A percentile compares a stretch with the other conserved stretches of the same genome.
Evolutionary conservation across 2,329 filamentous ascomycete species (phyloP).

Genomic region (Furcasterigmium sp.): DNA sequence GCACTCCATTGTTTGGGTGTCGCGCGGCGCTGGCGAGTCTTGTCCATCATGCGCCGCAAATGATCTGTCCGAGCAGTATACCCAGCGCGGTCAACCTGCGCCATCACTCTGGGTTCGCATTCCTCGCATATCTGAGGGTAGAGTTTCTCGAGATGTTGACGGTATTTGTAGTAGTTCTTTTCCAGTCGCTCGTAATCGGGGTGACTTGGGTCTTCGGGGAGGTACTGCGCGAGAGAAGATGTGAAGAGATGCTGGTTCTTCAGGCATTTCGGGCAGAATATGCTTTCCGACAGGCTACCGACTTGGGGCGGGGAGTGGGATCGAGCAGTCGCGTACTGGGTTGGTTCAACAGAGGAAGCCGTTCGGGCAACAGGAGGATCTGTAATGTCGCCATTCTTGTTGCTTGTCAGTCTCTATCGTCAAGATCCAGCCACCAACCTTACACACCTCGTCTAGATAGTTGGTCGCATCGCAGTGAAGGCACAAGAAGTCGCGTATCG

Average conservation of each 20-base stretch:
- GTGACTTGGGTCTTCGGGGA: slow-evolving; percentile 59
- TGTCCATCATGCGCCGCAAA: slow-evolving; percentile 68
- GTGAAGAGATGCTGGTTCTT: slow-evolving; percentile 85
- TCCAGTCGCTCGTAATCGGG: slow-evolving; percentile 66
- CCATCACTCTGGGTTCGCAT: slow-evolving; percentile 71
- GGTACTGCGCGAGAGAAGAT: slow-evolving; percentile 72
- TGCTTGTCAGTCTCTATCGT: not conserved
- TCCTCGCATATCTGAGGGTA: slow-evolving; percentile 85
- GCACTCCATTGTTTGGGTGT: slow-evolving; percentile 30
- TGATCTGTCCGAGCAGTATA: slow-evolving; percentile 85
- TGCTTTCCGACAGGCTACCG: slow-evolving; percentile 24
- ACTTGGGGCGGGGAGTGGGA: slow-evolving; percentile 26
- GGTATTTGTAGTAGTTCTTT: slow-evolving; percentile 63
- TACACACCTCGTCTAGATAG: slow-evolving; percentile 74
- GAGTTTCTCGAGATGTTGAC: slow-evolving; percentile 66
- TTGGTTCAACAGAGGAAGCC: slow-evolving; percentile 32
- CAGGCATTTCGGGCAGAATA: slow-evolving; percentile 72
- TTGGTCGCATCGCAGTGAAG: slow-evolving; percentile 79
- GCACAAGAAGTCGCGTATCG: slow-evolving; percentile 65
- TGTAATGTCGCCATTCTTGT: slow-evolving; percentile 78
- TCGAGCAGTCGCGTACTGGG: slow-evolving; percentile 43
- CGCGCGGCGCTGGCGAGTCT: slow-evolving; percentile 43
- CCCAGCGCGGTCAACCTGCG: slow-evolving; percentile 62
- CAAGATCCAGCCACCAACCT: not conserved
- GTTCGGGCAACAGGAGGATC: slow-evolving; percentile 69